Conservation (phyloP, 805 yeast species). For the Cephaloascus albidus region DNA sequence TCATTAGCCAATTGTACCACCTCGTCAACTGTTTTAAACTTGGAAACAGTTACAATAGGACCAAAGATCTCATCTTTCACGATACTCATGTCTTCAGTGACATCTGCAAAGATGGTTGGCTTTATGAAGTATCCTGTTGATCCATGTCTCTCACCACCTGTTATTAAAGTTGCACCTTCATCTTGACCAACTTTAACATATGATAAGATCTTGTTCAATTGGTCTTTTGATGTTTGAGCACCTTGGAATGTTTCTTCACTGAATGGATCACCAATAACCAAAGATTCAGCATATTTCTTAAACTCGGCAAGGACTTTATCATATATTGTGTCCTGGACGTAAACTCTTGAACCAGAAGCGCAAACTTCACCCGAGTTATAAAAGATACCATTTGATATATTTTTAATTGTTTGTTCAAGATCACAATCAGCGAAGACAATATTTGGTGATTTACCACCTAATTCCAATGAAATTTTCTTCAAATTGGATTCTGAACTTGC, state of each 20-base stretch:
- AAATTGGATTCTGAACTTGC: slow-evolving; percentile 14
- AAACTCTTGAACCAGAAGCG: slow-evolving; percentile 19
- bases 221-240: slow-evolving; percentile 16
- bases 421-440: slow-evolving; percentile 18
- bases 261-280: slow-evolving; percentile 20
- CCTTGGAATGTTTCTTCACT: slow-evolving; percentile 16
- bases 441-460: slow-evolving; percentile 22
- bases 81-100: slow-evolving; percentile 27
- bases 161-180: slow-evolving; percentile 31
- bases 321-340: slow-evolving; percentile 18
- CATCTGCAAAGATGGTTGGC: slow-evolving; percentile 35
- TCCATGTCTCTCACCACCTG: slow-evolving; percentile 28
- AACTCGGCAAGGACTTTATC: slow-evolving; percentile 15
- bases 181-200: slow-evolving; percentile 33
- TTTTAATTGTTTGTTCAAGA: slow-evolving; percentile 13
- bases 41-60: slow-evolving; percentile 31
- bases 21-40: slow-evolving; percentile 30
- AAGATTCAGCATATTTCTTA: slow-evolving; percentile 12
- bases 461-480: slow-evolving; percentile 19
- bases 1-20: slow-evolving; percentile 28
- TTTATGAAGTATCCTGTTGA: slow-evolving; percentile 29
- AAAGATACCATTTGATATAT: slow-evolving; percentile 15
- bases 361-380: slow-evolving; percentile 22
- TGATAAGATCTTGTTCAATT: slow-evolving; percentile 14
- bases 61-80: slow-evolving; percentile 37